These are phyloP conservation scores for Oryza meridionalis DNA, from an alignment of 176 grass and related monocot genomes.

Conservation along the genomic window DNA sequence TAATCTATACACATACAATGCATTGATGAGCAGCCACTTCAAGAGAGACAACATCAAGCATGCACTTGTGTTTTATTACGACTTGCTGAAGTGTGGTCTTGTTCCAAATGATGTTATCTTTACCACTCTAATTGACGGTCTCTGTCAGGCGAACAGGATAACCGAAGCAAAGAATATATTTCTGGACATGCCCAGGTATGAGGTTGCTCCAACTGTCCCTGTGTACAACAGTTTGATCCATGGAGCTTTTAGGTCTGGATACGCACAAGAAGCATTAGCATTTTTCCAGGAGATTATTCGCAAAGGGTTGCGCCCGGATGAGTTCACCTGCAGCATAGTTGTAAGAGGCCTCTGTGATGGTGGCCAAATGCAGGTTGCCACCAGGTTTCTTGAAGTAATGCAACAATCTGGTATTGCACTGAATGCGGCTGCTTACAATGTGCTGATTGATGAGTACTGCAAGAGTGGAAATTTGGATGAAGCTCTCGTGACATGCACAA, in stretches of 20 bases:
- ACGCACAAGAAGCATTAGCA: conserved; percentile 46
- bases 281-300: conserved; percentile 47
- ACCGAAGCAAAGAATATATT: conserved; percentile 46
- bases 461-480: conserved; percentile 49
- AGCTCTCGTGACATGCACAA: conserved; percentile 47
- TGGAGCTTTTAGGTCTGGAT: conserved; percentile 53
- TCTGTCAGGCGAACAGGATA: conserved; percentile 39
- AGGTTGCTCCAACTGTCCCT: conserved; percentile 49
- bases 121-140: conserved; percentile 54
- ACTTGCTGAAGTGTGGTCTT: conserved; percentile 48
- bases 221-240: conserved; percentile 60
- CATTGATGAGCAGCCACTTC: conserved; percentile 49
- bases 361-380: conserved; percentile 44
- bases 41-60: conserved; percentile 27
- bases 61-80: conserved; percentile 40
- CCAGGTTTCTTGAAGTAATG: conserved; percentile 50
- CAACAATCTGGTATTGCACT: conserved; percentile 38
- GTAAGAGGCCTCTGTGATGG: conserved; percentile 57
- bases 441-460: conserved; percentile 57
- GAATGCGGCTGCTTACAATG: conserved; percentile 58
- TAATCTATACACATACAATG: conserved; percentile 60
- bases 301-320: conserved; percentile 42
- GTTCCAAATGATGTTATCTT: conserved; percentile 49
- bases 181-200: conserved; percentile 48
- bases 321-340: conserved; percentile 62